Evolutionary conservation across 2,329 filamentous ascomycete genomes (phyloP).

Genomic region (Pseudocercospora vitis): DNA sequence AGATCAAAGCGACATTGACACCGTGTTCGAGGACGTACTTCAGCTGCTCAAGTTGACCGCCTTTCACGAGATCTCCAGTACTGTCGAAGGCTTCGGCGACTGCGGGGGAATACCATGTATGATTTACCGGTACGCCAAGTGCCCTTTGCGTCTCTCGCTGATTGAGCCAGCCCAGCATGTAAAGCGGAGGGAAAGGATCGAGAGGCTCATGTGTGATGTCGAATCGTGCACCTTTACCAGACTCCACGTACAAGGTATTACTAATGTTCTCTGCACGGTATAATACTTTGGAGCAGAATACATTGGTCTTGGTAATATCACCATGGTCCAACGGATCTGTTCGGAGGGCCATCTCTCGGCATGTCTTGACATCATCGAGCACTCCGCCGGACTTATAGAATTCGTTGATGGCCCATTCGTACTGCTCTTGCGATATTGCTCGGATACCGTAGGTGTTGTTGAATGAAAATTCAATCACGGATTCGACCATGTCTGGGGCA

Average conservation of each 20-base stretch:
- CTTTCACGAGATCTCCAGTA: constrained; percentile 46
- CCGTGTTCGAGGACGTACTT: constrained; percentile 44
- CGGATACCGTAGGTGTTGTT: constrained; percentile 61
- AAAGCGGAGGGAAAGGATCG: constrained; percentile 47
- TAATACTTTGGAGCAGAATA: constrained; percentile 30
- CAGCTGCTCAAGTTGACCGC: constrained; percentile 42
- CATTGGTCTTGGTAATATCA: constrained; percentile 38
- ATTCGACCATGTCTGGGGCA: constrained; percentile 45
- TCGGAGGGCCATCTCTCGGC: constrained; percentile 48
- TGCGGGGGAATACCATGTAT: constrained; percentile 25
- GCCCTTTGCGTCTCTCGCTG: constrained; percentile 57
- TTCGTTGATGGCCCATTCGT: constrained; percentile 39
- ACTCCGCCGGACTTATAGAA: constrained; percentile 54
- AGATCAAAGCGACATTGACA: constrained; percentile 66
- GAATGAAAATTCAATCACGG: constrained; percentile 43
- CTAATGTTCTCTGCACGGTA: constrained; percentile 49
- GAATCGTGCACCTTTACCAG: constrained; percentile 54
- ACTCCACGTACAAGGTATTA: constrained; percentile 46
- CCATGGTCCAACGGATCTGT: constrained; percentile 54
- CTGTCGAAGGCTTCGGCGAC: constrained; percentile 46
- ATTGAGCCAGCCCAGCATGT: constrained; percentile 58
- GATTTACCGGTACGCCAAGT: constrained; percentile 54
- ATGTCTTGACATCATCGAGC: constrained; percentile 54
- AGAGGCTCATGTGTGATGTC: constrained; percentile 53
- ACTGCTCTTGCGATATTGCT: constrained; percentile 52